Evolutionary conservation across 176 grass and related monocot species (phyloP).

Genomic region (Neostapfia colusana): DNA sequence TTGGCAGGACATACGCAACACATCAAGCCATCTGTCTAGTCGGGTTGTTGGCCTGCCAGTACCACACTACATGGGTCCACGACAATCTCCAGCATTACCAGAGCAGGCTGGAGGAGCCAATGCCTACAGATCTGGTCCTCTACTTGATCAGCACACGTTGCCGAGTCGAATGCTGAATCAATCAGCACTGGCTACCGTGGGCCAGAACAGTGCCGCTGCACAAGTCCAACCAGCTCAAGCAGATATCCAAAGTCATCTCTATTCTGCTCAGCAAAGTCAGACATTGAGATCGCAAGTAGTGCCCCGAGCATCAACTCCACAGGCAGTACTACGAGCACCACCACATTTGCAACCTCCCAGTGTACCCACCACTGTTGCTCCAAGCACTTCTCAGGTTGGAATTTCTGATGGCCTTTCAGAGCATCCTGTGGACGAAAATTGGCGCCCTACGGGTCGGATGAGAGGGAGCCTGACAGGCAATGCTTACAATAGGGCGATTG

Average conservation of each 20-base stretch:
- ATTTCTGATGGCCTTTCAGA: constrained; percentile 28
- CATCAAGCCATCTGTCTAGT: constrained; percentile 26
- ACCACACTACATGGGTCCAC: constrained; percentile 17
- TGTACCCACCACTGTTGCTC: background rate
- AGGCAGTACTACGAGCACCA: background rate
- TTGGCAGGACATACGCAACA: constrained; percentile 45
- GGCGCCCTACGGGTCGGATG: constrained; percentile 75
- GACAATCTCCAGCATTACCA: background rate
- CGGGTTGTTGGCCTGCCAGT: constrained; percentile 32
- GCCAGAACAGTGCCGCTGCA: background rate
- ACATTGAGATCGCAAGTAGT: constrained; percentile 8
- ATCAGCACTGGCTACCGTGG: background rate
- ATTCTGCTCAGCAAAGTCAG: constrained; percentile 27
- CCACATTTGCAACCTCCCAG: background rate
- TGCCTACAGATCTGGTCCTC: constrained; percentile 29
- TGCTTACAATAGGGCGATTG: constrained; percentile 63
- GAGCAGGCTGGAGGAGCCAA: constrained; percentile 47
- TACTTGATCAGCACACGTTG: background rate
- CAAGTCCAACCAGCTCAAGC: constrained; percentile 2
- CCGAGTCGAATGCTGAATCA: constrained; percentile 24
- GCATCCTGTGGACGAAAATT: constrained; percentile 57
- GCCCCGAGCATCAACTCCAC: constrained; percentile 13
- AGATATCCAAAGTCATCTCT: constrained; percentile 16
- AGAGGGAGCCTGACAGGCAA: constrained; percentile 84
- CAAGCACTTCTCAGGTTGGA: constrained; percentile 10